Conservation (phyloP, 805 yeast genomes). For the Candida xiaguanensis region DNA sequence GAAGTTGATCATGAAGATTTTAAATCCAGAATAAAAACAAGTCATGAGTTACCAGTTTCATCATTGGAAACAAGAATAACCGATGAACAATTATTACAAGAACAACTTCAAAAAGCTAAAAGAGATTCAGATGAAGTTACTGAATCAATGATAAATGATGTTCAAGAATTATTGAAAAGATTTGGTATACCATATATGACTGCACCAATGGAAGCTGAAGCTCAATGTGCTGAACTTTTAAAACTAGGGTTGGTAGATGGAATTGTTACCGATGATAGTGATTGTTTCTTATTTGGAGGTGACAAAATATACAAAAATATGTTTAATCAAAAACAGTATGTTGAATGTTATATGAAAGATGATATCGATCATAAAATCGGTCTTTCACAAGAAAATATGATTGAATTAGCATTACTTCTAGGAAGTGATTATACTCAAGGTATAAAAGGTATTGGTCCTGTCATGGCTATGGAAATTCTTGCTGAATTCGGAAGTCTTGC, state of each 20-base stretch:
- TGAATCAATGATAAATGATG: conserved; percentile 78
- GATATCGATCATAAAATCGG: conserved; percentile 66
- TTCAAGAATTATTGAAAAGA: conserved; percentile 78
- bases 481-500: conserved; percentile 68
- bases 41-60: conserved; percentile 16
- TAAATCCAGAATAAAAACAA: conserved; percentile 28
- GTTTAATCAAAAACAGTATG: conserved; percentile 91
- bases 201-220: conserved; percentile 99
- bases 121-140: conserved; percentile 94
- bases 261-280: conserved; percentile 94
- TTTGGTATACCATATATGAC: conserved; percentile 94
- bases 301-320: conserved; percentile 79
- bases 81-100: conserved; percentile 50
- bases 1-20: conserved; percentile 69
- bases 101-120: conserved; percentile 60
- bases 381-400: conserved; percentile 57
- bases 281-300: conserved; percentile 93
- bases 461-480: conserved; percentile 80
- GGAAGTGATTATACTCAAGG: conserved; percentile 98
- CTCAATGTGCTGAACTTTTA: conserved; percentile 86
- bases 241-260: conserved; percentile 83
- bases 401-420: conserved; percentile 75
- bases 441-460: conserved; percentile 90
- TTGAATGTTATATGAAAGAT: conserved; percentile 68
- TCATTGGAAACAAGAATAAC: conserved; percentile 32